Conservation (phyloP, 345 rosid genomes). For the Citropsis articulata region DNA sequence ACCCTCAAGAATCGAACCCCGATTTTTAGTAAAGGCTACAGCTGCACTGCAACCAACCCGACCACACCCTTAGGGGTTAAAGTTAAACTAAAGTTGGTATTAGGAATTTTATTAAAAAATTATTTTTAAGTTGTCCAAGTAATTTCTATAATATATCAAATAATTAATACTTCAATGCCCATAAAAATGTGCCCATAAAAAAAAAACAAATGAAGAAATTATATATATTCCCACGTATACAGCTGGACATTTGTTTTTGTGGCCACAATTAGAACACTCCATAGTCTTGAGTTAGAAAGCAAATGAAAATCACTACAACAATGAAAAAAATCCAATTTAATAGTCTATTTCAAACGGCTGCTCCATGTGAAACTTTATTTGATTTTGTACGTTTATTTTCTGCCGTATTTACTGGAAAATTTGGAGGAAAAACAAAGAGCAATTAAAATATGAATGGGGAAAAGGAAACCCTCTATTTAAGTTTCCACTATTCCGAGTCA, state of each 20-base stretch:
- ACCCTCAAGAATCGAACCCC: too few relatives aligned
- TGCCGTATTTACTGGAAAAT: conserved; percentile 3
- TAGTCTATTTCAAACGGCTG: neutral
- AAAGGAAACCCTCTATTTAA: neutral
- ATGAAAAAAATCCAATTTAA: neutral
- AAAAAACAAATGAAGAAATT: neutral
- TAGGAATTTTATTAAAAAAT: neutral
- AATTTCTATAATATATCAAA: too few relatives aligned
- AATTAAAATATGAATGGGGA: neutral
- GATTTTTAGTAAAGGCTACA: too few relatives aligned
- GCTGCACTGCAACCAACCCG: too few relatives aligned
- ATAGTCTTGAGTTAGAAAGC: neutral
- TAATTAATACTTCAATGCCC: neutral
- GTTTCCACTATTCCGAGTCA: neutral
- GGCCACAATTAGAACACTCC: neutral
- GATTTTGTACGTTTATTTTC: neutral
- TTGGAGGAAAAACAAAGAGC: neutral
- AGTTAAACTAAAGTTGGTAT: neutral
- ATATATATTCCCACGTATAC: neutral
- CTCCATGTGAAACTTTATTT: conserved; percentile 5
- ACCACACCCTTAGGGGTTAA: too few relatives aligned
- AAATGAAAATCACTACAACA: neutral
- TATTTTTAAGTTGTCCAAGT: neutral
- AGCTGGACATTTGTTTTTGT: neutral
- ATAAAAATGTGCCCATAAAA: neutral